Conservation (phyloP, 2,329 filamentous ascomycete species). For the Fusarium sp. region DNA sequence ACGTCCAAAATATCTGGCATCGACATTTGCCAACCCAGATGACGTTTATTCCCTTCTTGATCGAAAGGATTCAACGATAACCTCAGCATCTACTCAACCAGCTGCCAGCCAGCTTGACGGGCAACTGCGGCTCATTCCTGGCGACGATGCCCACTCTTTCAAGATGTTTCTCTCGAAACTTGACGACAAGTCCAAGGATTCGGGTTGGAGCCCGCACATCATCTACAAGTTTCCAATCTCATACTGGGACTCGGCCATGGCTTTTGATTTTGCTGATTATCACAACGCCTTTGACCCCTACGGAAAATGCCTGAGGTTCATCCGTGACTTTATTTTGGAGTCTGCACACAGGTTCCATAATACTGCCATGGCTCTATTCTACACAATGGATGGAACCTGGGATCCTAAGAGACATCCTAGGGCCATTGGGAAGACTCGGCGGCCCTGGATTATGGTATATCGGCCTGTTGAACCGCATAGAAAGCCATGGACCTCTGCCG, state of each 20-base stretch:
- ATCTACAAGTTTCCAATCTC: constrained; percentile 54
- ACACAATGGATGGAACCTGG: constrained; percentile 55
- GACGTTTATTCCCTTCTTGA: constrained; percentile 24
- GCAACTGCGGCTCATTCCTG: constrained; percentile 4
- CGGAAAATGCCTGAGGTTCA: constrained; percentile 35
- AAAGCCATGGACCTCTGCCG: constrained; percentile 47
- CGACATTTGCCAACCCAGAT: constrained; percentile 52
- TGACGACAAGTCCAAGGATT: not conserved
- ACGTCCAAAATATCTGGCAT: constrained; percentile 45
- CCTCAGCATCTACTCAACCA: not conserved
- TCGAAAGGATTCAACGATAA: not conserved
- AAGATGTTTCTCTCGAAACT: constrained; percentile 14
- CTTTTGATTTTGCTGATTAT: constrained; percentile 37
- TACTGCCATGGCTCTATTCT: constrained; percentile 56
- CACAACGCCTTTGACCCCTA: constrained; percentile 34
- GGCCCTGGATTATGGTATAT: constrained; percentile 61
- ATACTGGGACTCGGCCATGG: constrained; percentile 47
- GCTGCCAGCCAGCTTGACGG: not conserved
- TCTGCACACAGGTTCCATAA: constrained; percentile 17
- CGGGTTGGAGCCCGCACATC: constrained; percentile 33
- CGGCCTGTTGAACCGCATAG: constrained; percentile 53
- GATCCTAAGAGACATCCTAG: constrained; percentile 37
- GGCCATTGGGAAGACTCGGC: constrained; percentile 43
- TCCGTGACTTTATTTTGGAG: constrained; percentile 23
- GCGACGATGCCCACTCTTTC: constrained; percentile 20